Percentiles rank a stretch among this genome's conserved stretches.
These are phyloP conservation scores for Amborella trichopoda DNA, from an alignment of 164 flowering plant species.

Conservation along the genomic window DNA sequence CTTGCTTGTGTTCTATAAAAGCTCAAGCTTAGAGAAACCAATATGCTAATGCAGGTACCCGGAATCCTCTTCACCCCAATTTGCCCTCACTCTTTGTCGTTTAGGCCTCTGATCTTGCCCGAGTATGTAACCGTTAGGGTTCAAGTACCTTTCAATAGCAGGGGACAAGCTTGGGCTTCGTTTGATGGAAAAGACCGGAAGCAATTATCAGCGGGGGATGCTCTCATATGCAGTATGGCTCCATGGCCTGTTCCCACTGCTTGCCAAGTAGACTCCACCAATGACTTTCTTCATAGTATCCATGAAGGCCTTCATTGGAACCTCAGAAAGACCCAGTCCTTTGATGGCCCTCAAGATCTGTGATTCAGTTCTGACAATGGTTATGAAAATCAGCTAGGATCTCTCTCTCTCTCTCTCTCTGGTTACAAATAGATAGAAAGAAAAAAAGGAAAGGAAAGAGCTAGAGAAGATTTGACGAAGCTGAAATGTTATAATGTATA, in stretches of 20 bases:
- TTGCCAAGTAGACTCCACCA: slow-evolving; percentile 77
- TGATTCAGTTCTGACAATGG: too few species aligned
- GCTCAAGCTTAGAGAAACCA: too few species aligned
- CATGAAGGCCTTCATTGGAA: slow-evolving; percentile 98
- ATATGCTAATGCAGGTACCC: slow-evolving; percentile 86
- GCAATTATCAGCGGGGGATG: slow-evolving; percentile 75
- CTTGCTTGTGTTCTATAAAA: too few species aligned
- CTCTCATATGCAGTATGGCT: slow-evolving; percentile 89
- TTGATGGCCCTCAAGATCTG: slow-evolving; percentile 61
- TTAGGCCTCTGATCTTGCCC: slow-evolving; percentile 86
- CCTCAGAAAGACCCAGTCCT: slow-evolving; percentile 73
- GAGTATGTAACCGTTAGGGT: slow-evolving; percentile 80
- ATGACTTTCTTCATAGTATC: slow-evolving; percentile 80
- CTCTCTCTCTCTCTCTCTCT: too few species aligned
- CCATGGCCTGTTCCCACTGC: slow-evolving; percentile 99
- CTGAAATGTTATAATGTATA: too few species aligned
- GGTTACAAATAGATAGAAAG: too few species aligned
- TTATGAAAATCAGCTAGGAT: too few species aligned
- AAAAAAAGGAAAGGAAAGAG: too few species aligned
- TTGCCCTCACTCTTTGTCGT: slow-evolving; percentile 93
- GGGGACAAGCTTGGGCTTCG: slow-evolving; percentile 90
- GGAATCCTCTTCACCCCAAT: slow-evolving; percentile 94
- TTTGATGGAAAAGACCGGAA: slow-evolving; percentile 89
- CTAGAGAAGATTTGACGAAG: too few species aligned
- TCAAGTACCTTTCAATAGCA: slow-evolving; percentile 86